Base-by-base conservation (phyloP, 2,329 filamentous ascomycete species). In the Trichoderma koningii region DNA sequence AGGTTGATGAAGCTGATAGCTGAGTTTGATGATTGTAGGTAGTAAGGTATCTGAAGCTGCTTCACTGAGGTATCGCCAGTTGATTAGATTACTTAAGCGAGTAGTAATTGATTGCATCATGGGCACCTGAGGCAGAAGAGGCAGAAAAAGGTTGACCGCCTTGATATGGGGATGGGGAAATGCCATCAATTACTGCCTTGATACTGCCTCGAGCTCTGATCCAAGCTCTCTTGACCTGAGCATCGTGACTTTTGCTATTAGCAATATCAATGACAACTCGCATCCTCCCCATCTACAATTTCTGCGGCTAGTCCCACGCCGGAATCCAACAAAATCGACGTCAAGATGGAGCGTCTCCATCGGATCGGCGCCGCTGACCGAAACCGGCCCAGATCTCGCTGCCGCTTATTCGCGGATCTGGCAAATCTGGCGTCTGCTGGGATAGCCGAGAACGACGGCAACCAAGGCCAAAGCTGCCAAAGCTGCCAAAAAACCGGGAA, bases 351-450 rank as follows among this genome's bases (percentile, higher is more conserved):
- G 7, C 9, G 48, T 51, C 48, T 28, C 48, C 48, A 51, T 51
- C n/a, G 17, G 50, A 52, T 52, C 50, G 28, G 50, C 50, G 50
- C 28, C 17, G 17, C 50, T 34, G 50, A 19, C 50, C 50, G 50
- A 34, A 52, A 52, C 50, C 50, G 50, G 50, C 50, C 50, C 50
- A 52, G 50, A 52, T 52, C 50, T 52, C 50, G 15, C 6, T 34
- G 28, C 50, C 50, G 50, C 50, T 52, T 52, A 52, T 52, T 52
- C 50, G 50, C 50, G 50, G 50, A 52, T 52, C 50, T 52, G 50
- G 30, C 26, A 19, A 38, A 38, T 38, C 34, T 38, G 34, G 34
- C 34, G 34, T 38, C 34, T 38, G 34, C 7, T 34, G 5, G 30
- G 26, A 52, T 52, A 52, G 50, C 50, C 50, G 50, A 52, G 30